Evolutionary conservation across 2,329 filamentous ascomycete species (phyloP), one percentile per base, ranked within the genome.

Genomic region (Dactylellina leptospora): DNA sequence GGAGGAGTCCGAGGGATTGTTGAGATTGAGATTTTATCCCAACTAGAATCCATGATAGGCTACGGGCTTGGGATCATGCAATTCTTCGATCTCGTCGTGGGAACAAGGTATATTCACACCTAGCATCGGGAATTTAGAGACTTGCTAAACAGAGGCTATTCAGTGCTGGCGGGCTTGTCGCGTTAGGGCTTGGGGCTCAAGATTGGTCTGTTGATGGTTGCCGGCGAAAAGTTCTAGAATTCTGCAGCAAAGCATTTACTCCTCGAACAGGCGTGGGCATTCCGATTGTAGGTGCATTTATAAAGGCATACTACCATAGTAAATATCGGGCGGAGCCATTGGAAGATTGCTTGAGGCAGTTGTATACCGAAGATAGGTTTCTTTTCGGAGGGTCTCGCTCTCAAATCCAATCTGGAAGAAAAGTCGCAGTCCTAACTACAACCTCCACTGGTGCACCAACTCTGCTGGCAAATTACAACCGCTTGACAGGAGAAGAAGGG

Each of bases 21-120:
- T 2, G 77, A 81, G 28, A 75, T 76, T 25, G 74, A 75, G 1
- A 53, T 64, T 6, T 42, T 84, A 3, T 74, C 78, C 23, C 75
- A 76, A 3, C 79, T 84, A 8, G 80, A 84, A 71, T 76, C 76
- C 20, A 77, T 77, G 3, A 74, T 83, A 0, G 81, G 80, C 1
- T 75, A 77, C 6, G 76, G 77, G 3, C 72, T 84, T 1, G 78
- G 79, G 0, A 79, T 84, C 1, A 81, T 81, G 51, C 76, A 76
- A 2, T 84, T 84, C 75, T 83, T 84, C 64, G 83, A 84, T 63
- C 78, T 84, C 1, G 81, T 84, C 18, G 80, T 83, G 4, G 82
- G 82, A 3, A 82, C 81, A 36, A 80, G 79, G 77, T 80, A 42
- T 30, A 59, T 18, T 33, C 22, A 36, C 47, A 13, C 40, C 18